These are phyloP conservation scores for Gomphus bonarii DNA, from an alignment of 1,284 basidiomycete genomes.

Conservation along the genomic window DNA sequence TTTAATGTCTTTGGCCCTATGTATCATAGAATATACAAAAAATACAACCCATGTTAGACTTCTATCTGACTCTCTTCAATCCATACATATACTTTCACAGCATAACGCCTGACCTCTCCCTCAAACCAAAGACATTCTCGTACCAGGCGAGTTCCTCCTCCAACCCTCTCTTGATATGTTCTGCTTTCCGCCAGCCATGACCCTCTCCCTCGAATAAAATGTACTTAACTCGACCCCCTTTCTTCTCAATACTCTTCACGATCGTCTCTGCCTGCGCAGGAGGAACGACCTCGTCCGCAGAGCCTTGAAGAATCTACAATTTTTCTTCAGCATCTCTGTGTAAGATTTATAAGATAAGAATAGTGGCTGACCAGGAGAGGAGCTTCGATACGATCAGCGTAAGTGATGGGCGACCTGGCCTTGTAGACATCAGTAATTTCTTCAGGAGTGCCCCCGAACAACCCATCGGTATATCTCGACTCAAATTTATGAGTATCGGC, in stretches of 20 bases:
- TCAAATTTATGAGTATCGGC: slow-evolving; percentile 62
- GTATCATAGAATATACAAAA: too few relatives aligned
- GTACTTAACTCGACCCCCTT: slow-evolving; percentile 36
- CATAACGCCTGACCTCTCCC: not conserved
- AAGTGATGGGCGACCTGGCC: slow-evolving; percentile 38
- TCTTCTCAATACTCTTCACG: slow-evolving; percentile 29
- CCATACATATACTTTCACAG: slow-evolving; percentile 10
- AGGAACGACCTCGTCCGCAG: slow-evolving; percentile 46
- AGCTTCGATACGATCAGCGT: slow-evolving; percentile 37
- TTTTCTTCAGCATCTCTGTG: not conserved
- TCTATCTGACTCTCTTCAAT: too few relatives aligned
- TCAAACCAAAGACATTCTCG: slow-evolving; percentile 17
- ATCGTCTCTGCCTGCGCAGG: slow-evolving; percentile 41
- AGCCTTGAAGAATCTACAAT: slow-evolving; percentile 42
- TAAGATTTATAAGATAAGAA: not conserved
- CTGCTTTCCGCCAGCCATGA: slow-evolving; percentile 40
- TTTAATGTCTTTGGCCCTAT: too few relatives aligned
- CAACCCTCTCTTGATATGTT: slow-evolving; percentile 33
- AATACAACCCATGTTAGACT: too few relatives aligned
- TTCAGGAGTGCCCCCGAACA: slow-evolving; percentile 43
- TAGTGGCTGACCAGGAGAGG: slow-evolving; percentile 37
- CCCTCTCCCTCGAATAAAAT: slow-evolving; percentile 43
- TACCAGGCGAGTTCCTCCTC: slow-evolving; percentile 38
- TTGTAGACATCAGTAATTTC: slow-evolving; percentile 38
- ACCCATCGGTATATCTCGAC: slow-evolving; percentile 38